Evolutionary conservation across 805 yeast species (phyloP).

Genomic region (Schwanniomyces occidentalis): DNA sequence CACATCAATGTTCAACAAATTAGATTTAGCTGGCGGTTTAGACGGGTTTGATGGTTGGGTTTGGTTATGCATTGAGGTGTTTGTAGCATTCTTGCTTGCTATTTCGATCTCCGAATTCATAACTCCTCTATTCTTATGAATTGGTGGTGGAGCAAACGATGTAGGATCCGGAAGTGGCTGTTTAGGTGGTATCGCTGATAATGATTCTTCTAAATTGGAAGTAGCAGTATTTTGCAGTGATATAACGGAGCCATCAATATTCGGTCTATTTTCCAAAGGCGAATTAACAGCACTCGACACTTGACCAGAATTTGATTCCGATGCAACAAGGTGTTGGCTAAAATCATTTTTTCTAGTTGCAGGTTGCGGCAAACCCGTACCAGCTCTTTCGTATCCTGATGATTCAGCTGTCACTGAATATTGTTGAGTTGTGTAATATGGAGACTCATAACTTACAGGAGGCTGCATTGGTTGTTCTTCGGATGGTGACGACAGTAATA

Average conservation of each 20-base stretch:
- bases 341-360: no score
- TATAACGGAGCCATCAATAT: no score
- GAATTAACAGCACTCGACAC: no score
- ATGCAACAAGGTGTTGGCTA: neutral
- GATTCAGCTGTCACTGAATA: no score
- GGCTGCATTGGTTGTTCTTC: no score
- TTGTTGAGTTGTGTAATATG: no score
- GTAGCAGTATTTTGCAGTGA: no score
- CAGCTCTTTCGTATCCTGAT: no score
- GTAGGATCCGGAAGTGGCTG: slow-evolving; percentile 35
- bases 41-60: slow-evolving; percentile 3
- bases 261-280: no score
- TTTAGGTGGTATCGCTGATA: slow-evolving; percentile 13
- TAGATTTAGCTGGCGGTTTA: slow-evolving; percentile 11
- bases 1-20: slow-evolving; percentile 32
- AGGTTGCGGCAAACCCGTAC: no score
- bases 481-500: no score
- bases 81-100: neutral
- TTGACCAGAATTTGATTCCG: slow-evolving; percentile 3
- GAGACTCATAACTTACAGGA: neutral
- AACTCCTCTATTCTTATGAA: slow-evolving; percentile 30
- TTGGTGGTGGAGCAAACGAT: slow-evolving; percentile 43
- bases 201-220: neutral
- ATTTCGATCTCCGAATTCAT: slow-evolving; percentile 4
- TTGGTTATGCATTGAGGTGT: neutral